Conservation (phyloP, 106 monocot species). For the Allium cepa region DNA sequence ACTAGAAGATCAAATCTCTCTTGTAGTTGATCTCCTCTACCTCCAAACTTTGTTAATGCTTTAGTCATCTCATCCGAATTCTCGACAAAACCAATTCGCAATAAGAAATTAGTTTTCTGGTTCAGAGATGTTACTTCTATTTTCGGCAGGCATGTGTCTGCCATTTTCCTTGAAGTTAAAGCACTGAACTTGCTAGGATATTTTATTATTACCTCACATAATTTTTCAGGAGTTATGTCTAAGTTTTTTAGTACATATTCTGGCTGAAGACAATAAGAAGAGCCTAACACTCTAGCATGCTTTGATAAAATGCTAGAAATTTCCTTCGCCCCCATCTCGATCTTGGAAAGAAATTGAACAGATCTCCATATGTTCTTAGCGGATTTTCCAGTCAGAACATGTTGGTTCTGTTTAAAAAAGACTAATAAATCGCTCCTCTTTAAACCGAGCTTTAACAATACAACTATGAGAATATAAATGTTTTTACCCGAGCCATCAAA, state of each 20-base stretch:
- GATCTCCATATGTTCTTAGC: slow-evolving; percentile 48
- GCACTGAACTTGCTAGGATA: slow-evolving; percentile 44
- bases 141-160: slow-evolving; percentile 12
- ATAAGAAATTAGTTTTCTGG: slow-evolving; percentile 57
- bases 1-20: slow-evolving; percentile 56
- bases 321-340: slow-evolving; percentile 40
- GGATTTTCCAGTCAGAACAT: slow-evolving; percentile 45
- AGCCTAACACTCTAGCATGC: slow-evolving; percentile 44
- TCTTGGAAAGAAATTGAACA: slow-evolving; percentile 52
- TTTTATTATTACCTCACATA: slow-evolving; percentile 43
- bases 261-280: slow-evolving; percentile 31
- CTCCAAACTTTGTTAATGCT: slow-evolving; percentile 51
- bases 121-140: slow-evolving; percentile 33
- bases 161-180: slow-evolving; percentile 32
- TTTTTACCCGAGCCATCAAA: slow-evolving; percentile 86
- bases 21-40: slow-evolving; percentile 69
- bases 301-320: slow-evolving; percentile 34
- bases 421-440: slow-evolving; percentile 29
- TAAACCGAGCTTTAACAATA: slow-evolving; percentile 65
- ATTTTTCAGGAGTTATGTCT: slow-evolving; percentile 20
- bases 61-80: slow-evolving; percentile 64
- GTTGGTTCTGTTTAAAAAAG: slow-evolving; percentile 61
- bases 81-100: slow-evolving; percentile 62
- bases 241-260: slow-evolving; percentile 26
- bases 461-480: slow-evolving; percentile 55